These are phyloP conservation scores for Sorghum bicolor DNA, from an alignment of 176 grass and related monocot species.

Conservation along the genomic window Sorghum_bicolor_NCBIv3 NC_012874.2:9047501-9048000, in stretches of 20 bases:
- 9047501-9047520: too few species aligned
- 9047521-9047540: too few species aligned
- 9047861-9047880: too few species aligned
- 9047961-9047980: neutral
- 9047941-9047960: neutral
- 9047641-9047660: too few species aligned
- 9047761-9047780: neutral
- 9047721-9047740: neutral
- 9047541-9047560: too few species aligned
- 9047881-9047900: neutral
- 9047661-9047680: too few species aligned
- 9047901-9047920: neutral
- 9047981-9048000: neutral
- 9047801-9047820: neutral
- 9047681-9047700: too few species aligned
- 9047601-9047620: neutral
- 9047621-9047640: neutral
- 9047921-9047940: neutral
- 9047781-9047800: neutral
- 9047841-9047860: neutral
- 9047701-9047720: neutral
- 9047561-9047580: neutral
- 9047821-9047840: neutral
- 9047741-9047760: neutral
- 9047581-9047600: neutral